Percentiles rank a stretch among this genome's conserved stretches.
Evolutionary conservation across 2,329 filamentous ascomycete genomes (phyloP).

Genomic region (Drechslerella stenobrocha): DNA sequence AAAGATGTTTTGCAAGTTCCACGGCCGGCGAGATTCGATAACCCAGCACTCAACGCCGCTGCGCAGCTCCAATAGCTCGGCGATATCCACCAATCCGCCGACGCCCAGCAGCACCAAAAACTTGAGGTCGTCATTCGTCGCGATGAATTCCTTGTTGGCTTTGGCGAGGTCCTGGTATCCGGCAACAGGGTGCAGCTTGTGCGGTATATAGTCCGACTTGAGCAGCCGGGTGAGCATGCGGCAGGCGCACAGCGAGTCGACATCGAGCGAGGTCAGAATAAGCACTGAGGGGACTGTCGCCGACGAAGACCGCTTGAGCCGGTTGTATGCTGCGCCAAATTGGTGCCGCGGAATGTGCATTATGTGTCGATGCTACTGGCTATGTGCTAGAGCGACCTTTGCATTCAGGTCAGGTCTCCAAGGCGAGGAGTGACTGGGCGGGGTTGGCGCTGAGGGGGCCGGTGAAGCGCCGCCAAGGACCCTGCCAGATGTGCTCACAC

Average conservation of each 20-base stretch:
- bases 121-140: slow-evolving; percentile 51
- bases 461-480: too few species aligned
- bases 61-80: slow-evolving; percentile 75
- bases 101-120: slow-evolving; percentile 89
- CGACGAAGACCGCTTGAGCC: slow-evolving; percentile 87
- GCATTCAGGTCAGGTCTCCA: too few species aligned
- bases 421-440: too few species aligned
- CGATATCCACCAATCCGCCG: slow-evolving; percentile 86
- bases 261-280: slow-evolving; percentile 88
- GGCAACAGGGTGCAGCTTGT: slow-evolving; percentile 93
- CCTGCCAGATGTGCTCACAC: too few species aligned
- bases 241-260: slow-evolving; percentile 92
- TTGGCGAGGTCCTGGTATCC: slow-evolving; percentile 87
- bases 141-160: slow-evolving; percentile 51
- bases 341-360: slow-evolving; percentile 96
- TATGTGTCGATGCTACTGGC: slow-evolving; percentile 48
- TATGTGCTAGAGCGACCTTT: slow-evolving; percentile 28
- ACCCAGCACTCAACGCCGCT: slow-evolving; percentile 90
- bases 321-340: slow-evolving; percentile 86
- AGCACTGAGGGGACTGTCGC: slow-evolving; percentile 76
- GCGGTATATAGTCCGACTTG: slow-evolving; percentile 94
- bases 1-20: slow-evolving; percentile 94
- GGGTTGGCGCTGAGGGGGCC: too few species aligned
- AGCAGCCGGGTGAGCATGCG: slow-evolving; percentile 90
- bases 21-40: slow-evolving; percentile 85